phyloP scores from a whole-genome alignment of 2,329 filamentous ascomycete species.

The Aspergillus persii region DNA sequence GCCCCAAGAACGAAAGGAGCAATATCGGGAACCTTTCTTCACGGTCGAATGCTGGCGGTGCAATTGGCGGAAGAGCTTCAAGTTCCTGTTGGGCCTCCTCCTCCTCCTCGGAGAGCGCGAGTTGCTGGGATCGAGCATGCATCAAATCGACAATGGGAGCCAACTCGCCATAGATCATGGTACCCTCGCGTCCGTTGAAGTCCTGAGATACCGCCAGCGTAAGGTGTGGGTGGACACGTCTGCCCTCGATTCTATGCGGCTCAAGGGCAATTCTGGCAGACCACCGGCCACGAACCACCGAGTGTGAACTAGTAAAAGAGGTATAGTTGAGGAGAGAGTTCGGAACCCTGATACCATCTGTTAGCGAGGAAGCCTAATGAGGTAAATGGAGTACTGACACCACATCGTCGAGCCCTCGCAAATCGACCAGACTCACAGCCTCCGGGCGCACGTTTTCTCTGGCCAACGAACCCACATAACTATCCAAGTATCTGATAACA shows the following conservation, averaged over 20 bases:
- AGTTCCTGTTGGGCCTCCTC: background rate
- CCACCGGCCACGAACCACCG: background rate
- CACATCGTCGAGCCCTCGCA: background rate
- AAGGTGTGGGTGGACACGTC: background rate
- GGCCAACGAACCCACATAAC: background rate
- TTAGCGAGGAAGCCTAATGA: background rate
- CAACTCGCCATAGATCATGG: background rate
- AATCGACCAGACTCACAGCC: background rate
- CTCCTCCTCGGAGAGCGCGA: background rate
- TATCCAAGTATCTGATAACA: background rate
- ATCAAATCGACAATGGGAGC: background rate
- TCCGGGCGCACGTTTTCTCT: background rate
- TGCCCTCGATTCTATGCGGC: background rate
- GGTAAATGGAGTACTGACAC: background rate
- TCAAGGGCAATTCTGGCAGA: background rate
- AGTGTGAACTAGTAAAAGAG: background rate
- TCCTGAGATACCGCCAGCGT: background rate
- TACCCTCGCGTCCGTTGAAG: background rate
- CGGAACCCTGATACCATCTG: background rate
- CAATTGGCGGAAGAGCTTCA: background rate
- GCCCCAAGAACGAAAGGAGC: background rate
- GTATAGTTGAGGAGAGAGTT: background rate
- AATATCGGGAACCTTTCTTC: background rate
- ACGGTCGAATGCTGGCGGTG: background rate
- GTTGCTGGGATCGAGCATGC: background rate